Percentiles rank a stretch among this genome's conserved stretches.
These are phyloP conservation scores for Teunomyces kruisii DNA, from an alignment of 805 yeast genomes.

Conservation along the genomic window DNA sequence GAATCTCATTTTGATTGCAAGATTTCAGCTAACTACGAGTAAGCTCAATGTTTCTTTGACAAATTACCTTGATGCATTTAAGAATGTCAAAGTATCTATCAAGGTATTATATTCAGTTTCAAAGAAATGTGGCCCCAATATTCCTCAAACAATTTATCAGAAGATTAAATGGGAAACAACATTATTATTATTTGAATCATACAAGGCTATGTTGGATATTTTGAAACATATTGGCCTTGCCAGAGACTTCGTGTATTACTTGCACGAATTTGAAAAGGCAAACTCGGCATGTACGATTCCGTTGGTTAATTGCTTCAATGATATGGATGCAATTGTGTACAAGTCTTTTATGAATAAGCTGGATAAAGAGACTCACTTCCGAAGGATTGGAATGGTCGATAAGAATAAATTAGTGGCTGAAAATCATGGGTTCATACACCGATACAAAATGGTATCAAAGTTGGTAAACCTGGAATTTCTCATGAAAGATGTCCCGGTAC, in stretches of 20 bases:
- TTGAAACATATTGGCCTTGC: constrained; percentile 53
- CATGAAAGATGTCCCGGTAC: background rate
- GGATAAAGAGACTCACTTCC: background rate
- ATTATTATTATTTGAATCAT: constrained; percentile 33
- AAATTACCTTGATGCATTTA: constrained; percentile 28
- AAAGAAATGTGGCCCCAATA: constrained; percentile 33
- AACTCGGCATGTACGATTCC: constrained; percentile 28
- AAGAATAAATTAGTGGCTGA: background rate
- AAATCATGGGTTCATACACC: background rate
- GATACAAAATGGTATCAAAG: background rate
- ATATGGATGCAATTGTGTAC: constrained; percentile 9
- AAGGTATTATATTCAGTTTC: constrained; percentile 55
- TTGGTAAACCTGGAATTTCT: background rate
- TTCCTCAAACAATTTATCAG: constrained; percentile 16
- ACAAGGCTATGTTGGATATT: constrained; percentile 37
- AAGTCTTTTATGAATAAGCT: background rate
- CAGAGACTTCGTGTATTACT: constrained; percentile 57
- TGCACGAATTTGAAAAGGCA: constrained; percentile 48
- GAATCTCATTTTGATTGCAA: constrained; percentile 31
- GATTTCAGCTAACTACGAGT: constrained; percentile 34
- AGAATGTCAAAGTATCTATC: constrained; percentile 47
- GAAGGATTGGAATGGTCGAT: background rate
- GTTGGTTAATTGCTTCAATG: constrained; percentile 16
- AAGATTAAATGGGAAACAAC: constrained; percentile 39
- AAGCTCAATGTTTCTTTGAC: constrained; percentile 16